Percentiles rank a stretch among this genome's conserved stretches.
phyloP scores from a whole-genome alignment of 2,329 filamentous ascomycete species.

The Fusarium incarnatum region DNA sequence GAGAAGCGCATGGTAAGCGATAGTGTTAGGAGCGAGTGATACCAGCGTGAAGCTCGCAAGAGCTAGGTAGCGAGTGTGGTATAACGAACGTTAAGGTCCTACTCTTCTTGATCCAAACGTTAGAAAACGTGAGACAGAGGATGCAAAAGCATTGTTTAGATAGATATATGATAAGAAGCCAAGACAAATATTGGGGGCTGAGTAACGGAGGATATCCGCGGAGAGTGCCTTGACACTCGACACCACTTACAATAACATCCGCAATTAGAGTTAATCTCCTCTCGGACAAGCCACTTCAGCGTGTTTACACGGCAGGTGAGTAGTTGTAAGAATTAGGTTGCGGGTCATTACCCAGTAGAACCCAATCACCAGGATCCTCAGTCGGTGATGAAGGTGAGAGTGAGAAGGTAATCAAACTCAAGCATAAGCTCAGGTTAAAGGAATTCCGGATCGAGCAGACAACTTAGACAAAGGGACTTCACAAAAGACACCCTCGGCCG shows the following conservation, averaged over 20 bases:
- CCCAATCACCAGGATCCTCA: constrained; percentile 23
- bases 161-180: constrained; percentile 37
- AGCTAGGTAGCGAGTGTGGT: constrained; percentile 33
- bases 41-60: constrained; percentile 10
- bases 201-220: constrained; percentile 18
- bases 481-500: constrained; percentile 30
- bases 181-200: constrained; percentile 38
- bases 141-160: constrained; percentile 8
- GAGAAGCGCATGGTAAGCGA: constrained; percentile 40
- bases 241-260: constrained; percentile 27
- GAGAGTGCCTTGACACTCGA: constrained; percentile 35
- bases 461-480: constrained; percentile 30
- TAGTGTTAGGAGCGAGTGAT: constrained; percentile 23
- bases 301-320: constrained; percentile 18
- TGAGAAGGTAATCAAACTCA: constrained; percentile 27
- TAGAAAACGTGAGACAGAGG: constrained; percentile 11
- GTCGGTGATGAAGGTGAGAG: constrained; percentile 9
- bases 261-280: constrained; percentile 31
- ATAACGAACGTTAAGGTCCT: constrained; percentile 28
- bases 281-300: constrained; percentile 32
- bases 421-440: constrained; percentile 25
- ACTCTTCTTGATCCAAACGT: constrained; percentile 17
- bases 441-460: constrained; percentile 14
- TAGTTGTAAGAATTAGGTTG: constrained; percentile 18
- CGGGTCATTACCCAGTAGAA: constrained; percentile 17